Base-by-base conservation (phyloP, 192 early-diverging fungal species). In the Linnemannia elongata region DNA sequence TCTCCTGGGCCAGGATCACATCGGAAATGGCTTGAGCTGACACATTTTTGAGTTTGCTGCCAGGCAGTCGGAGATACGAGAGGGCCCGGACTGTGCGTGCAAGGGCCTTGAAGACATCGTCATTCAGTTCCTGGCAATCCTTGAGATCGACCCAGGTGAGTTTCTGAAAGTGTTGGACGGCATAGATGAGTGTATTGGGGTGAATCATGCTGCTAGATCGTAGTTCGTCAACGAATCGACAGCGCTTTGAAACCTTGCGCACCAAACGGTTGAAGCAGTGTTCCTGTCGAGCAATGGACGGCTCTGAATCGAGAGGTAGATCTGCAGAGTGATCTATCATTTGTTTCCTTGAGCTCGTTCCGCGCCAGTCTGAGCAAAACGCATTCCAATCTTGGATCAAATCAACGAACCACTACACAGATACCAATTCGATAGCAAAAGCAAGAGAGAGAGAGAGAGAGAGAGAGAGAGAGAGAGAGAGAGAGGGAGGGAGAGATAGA, bases 251-350 rank as follows among this genome's bases (percentile, higher is more conserved):
- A 0, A 87, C 70, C 13, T 81, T 87, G 20, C 85, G 80, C 22
- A 87, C 57, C 2, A 87, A 39, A 1, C 80, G 85, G 15, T 87
- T 87, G 57, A 87, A 87, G 76, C 85, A 75, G 41, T 81, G 80
- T 33, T 81, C 80, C 35, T 81, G 79, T 13, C 76, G 79, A 36
- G 52, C 63, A 30, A 70, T 39, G 3, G 85, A 81, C 20, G 79
- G 85, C 10, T 74, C 66, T 4, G 35, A 45, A 5, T 74, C 76
- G 4, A 41, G 17, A 15, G n/a, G 22, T 2, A 27, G 8, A 15
- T 33, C 39, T 24, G 47, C 7, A 71, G 30, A 15, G 60, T 4
- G 27, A 66, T 66, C 41, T 12, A 27, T n/a, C 6, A 8, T 38
- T 36, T 7, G 54, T 4, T 30, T 44, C 47, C 77, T 36, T 6